Percentiles rank a stretch among this genome's conserved stretches.
Conservation (phyloP, 441 rosid genomes). For the Rhodomyrtus psidioides region DNA sequence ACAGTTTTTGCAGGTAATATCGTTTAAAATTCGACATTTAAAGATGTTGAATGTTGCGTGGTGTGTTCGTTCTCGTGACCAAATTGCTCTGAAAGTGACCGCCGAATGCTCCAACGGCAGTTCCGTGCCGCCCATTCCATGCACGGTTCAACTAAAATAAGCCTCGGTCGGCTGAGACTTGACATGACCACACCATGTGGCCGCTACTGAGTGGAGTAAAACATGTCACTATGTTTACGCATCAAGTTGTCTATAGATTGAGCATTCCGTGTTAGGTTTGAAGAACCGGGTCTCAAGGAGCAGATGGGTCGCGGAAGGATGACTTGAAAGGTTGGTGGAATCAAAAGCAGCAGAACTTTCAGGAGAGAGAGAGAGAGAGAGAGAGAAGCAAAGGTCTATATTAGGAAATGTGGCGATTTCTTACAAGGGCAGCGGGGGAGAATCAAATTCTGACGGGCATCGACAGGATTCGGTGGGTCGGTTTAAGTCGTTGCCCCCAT, state of each 20-base stretch:
- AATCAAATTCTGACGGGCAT: too few species aligned
- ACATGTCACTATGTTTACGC: not conserved
- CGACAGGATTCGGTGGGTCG: too few species aligned
- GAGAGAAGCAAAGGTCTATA: too few species aligned
- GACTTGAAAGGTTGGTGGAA: not conserved
- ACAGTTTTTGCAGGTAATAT: not conserved
- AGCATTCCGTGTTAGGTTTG: not conserved
- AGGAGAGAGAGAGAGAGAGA: not conserved
- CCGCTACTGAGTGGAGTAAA: not conserved
- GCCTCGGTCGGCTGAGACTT: not conserved
- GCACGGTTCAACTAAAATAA: not conserved
- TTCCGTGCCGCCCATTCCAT: not conserved
- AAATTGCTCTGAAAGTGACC: not conserved
- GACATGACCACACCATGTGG: not conserved
- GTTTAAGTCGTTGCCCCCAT: too few species aligned
- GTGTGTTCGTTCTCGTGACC: not conserved
- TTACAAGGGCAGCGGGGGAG: too few species aligned
- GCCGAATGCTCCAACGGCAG: not conserved
- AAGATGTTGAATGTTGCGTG: not conserved
- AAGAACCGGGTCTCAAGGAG: not conserved
- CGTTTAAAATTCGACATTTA: too few species aligned
- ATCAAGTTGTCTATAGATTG: not conserved
- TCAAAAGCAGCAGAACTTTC: not conserved
- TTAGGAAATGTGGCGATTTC: not conserved
- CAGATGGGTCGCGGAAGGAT: not conserved